Conservation (phyloP, 345 rosid species). For the Pelargonium nanum region DNA sequence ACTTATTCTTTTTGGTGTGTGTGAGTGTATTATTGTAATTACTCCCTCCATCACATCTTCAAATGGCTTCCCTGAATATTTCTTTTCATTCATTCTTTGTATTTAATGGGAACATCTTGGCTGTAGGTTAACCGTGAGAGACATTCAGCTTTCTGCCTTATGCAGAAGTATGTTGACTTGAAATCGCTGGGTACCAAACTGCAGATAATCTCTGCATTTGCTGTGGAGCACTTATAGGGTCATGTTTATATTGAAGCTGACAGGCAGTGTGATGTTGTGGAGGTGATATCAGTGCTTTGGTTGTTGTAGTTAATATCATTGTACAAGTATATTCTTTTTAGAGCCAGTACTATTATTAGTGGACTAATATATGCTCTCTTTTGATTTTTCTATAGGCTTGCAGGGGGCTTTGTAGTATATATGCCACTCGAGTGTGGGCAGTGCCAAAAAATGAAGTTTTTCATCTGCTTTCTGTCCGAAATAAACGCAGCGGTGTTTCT, state of each 20-base stretch:
- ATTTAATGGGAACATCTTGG: constrained; percentile 13
- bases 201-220: constrained; percentile 60
- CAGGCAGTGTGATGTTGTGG: constrained; percentile 50
- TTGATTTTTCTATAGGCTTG: constrained; percentile 49
- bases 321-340: not conserved
- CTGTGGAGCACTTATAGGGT: constrained; percentile 72
- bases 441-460: constrained; percentile 59
- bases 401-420: constrained; percentile 52
- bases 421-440: constrained; percentile 43
- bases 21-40: constrained; percentile 1
- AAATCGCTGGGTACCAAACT: constrained; percentile 46
- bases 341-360: not conserved
- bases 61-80: not conserved
- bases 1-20: constrained; percentile 11
- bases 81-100: not conserved
- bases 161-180: constrained; percentile 88
- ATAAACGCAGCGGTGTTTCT: constrained; percentile 34
- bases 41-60: not conserved
- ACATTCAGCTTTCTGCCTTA: constrained; percentile 72
- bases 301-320: constrained; percentile 1
- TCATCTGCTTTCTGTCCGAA: constrained; percentile 47
- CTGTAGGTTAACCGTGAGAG: constrained; percentile 74
- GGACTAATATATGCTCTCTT: constrained; percentile 7
- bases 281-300: constrained; percentile 35
- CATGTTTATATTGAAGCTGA: constrained; percentile 72